Evolutionary conservation across 441 rosid species (phyloP), one percentile per base, ranked within the genome.

Genomic region (Sinapis alba): DNA sequence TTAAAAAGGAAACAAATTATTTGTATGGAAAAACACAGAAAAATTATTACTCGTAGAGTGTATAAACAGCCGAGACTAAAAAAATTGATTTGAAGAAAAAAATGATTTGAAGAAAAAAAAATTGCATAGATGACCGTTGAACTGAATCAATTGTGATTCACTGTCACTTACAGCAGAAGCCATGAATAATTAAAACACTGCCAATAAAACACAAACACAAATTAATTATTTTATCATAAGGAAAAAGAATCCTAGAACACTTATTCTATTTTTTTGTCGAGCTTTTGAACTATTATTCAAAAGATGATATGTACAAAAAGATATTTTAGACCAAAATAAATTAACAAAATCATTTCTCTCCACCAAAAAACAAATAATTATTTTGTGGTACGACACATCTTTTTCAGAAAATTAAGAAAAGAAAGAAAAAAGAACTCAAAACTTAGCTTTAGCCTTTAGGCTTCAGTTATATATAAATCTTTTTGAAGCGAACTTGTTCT

Each of bases 61-160:
- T 51, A 15, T 32, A 53, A 51, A 41, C 7, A 27, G 32, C 62
- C 20, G 0, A 63, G 65, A 38, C 41, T 47, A 16, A 71, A 47
- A 71, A 64, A n/a, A n/a, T n/a, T n/a, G n/a, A n/a, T n/a, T 21
- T 20, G 21, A n/a, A 32, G 65, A 1, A 23, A 65, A 72, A 38
- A 62, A 28, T 4, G 3, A 30, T 26, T n/a, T 27, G 6, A 3
- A 21, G 4, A 13, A 10, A 0, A 0, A 27, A 59, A 32, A 21
- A 13, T 10, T 59, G 61, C 54, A 78, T 15, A 68, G 45, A 73
- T 68, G 78, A 78, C 78, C 81, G 81, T 78, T 78, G 75, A 68
- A 68, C 62, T 56, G 57, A 73, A 73, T 68, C 62, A 67, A 67
- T 7, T 67, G 70, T 62, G 24, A 62, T 59, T 77, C 57, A 71